Base-by-base conservation (phyloP, 1,284 basidiomycete species). In the Malassezia furfur region DNA sequence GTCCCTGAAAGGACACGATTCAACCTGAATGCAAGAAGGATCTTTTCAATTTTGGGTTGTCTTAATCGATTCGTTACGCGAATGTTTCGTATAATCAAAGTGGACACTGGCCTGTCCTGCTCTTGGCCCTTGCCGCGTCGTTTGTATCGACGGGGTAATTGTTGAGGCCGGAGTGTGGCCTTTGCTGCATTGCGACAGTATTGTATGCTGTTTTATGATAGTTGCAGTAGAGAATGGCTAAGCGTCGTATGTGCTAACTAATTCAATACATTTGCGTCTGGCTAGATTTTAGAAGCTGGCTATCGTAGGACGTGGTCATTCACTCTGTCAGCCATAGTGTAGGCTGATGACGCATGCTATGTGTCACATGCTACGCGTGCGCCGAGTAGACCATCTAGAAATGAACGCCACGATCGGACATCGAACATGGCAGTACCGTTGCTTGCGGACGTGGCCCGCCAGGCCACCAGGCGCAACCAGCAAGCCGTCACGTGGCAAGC, bases 11-110 rank as follows among this genome's bases (percentile, higher is more conserved):
- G 36, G 25, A 28, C 25, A 28, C 25, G 7, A 28, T 28, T 28
- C 25, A 28, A 28, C 25, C 25, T 28, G 25, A 7, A 28, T 28
- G 25, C 25, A 28, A 28, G 25, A 28, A 28, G 25, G 25, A 28
- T 28, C 25, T 28, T 28, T 28, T 7, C 25, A 28, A 28, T 4
- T 28, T 28, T 28, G 25, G 25, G 25, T 28, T 28, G 25, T 28
- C 25, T 21, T 47, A 25, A 47, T 47, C 22, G 45, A 47, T 47
- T 47, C 45, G 45, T 47, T 47, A 35, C 31, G 21, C 35, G 32
- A 14, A 19, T 47, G 32, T 47, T 32, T 28, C 45, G 45, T 47
- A n/a, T 47, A 47, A 47, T 47, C 35, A 40, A 40, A 15, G 6
- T 17, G 14, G 36, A 37, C 36, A 12, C 4, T 37, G 36, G 14